phyloP scores from a whole-genome alignment of 2,329 filamentous ascomycete species.

The Hawksworthiomyces lignivorus region DNA sequence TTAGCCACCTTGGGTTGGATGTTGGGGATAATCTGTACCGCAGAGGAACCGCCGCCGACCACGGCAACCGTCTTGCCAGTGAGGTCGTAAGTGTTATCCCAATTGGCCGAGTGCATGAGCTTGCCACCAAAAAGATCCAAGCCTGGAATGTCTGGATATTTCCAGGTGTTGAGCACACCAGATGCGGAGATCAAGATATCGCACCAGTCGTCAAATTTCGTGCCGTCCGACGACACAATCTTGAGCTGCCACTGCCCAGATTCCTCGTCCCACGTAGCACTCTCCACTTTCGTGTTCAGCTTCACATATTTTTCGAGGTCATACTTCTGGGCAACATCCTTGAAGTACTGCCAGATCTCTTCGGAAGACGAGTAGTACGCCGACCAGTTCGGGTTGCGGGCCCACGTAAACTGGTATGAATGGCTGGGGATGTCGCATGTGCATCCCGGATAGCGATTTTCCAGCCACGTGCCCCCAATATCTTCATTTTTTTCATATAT shows the following conservation, averaged over 20 bases:
- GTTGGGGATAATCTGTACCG: conserved; percentile 21
- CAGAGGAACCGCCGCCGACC: conserved; percentile 25
- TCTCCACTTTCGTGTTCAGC: conserved; percentile 19
- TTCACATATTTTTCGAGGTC: conserved; percentile 33
- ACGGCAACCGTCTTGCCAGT: conserved; percentile 21
- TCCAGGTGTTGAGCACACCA: conserved; percentile 17
- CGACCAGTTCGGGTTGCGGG: conserved; percentile 31
- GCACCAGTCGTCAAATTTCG: conserved; percentile 11
- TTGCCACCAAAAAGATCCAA: conserved; percentile 22
- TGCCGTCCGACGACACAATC: conserved; percentile 17
- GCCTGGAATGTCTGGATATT: conserved; percentile 24
- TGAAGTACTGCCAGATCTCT: conserved; percentile 22
- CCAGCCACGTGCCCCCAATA: conserved; percentile 35
- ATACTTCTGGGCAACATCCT: conserved; percentile 24
- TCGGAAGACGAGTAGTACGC: conserved; percentile 19
- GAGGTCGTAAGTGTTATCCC: conserved; percentile 17
- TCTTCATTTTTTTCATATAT: conserved; percentile 62
- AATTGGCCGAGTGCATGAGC: conserved; percentile 22
- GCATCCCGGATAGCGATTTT: conserved; percentile 50
- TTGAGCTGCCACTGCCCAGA: conserved; percentile 28
- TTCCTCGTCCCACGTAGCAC: conserved; percentile 34
- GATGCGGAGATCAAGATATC: conserved; percentile 14
- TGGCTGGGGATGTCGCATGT: conserved; percentile 49
- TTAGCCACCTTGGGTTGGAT: conserved; percentile 11
- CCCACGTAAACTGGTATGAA: conserved; percentile 55